Conservation (phyloP, 208 protist genomes). For the Crithidia bombi region DNA sequence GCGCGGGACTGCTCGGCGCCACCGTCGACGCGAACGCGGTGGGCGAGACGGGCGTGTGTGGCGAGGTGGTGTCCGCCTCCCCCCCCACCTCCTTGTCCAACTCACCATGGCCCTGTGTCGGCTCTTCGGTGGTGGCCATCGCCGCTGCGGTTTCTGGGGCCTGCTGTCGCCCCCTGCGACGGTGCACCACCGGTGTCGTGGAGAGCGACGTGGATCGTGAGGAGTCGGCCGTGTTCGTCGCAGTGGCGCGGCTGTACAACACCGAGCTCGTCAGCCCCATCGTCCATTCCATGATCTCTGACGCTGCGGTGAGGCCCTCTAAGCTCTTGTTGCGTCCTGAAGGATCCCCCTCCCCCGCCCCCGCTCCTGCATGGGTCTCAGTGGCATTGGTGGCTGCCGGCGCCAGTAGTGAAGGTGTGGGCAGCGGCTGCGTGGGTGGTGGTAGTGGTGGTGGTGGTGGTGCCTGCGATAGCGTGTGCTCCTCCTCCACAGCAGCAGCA, state of each 20-base stretch:
- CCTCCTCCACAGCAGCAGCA: neutral
- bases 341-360: neutral
- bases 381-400: neutral
- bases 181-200: conserved; percentile 4
- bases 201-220: conserved; percentile 7
- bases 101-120: neutral
- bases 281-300: conserved; percentile 14
- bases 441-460: neutral
- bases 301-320: neutral
- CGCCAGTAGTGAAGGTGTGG: neutral
- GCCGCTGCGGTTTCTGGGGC: neutral
- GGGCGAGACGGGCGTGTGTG: conserved; percentile 1
- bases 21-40: conserved; percentile 5
- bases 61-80: neutral
- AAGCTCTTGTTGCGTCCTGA: neutral
- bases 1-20: conserved; percentile 5
- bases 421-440: neutral
- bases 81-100: neutral
- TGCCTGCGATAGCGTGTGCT: neutral
- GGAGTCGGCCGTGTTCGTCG: conserved; percentile 6
- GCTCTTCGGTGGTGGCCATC: neutral
- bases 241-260: conserved; percentile 10
- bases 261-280: conserved; percentile 22
- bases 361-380: no score
- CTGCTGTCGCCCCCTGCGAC: neutral